Percentiles rank a stretch among this genome's conserved stretches.
Conservation (phyloP, 1,284 basidiomycete species). For the Boletus semigastroideus region DNA sequence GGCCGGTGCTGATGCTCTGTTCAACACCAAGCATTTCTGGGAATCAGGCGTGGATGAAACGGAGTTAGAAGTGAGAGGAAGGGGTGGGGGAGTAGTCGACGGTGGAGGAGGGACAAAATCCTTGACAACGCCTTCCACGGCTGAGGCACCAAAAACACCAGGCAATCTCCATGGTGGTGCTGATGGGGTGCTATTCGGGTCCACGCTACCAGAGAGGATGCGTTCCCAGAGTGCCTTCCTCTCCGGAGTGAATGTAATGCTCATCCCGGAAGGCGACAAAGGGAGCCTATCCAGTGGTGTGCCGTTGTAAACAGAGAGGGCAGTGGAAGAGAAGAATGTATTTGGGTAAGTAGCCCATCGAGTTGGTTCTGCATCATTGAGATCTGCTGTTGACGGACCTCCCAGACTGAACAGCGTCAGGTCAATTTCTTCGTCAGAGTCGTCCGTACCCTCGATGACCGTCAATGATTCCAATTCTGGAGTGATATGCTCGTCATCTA, state of each 20-base stretch:
- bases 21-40: constrained; percentile 1
- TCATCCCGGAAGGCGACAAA: constrained; percentile 26
- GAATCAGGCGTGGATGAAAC: constrained; percentile 9
- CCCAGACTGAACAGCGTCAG: constrained; percentile 10
- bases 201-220: constrained; percentile 28
- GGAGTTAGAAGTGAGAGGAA: constrained; percentile 16
- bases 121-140: background rate
- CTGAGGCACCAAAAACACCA: constrained; percentile 8
- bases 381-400: background rate
- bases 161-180: constrained; percentile 29
- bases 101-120: constrained; percentile 25
- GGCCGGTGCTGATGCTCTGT: background rate
- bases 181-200: background rate
- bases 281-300: constrained; percentile 32
- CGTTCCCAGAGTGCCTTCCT: constrained; percentile 41
- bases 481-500: constrained; percentile 26
- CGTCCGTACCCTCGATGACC: constrained; percentile 41
- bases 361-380: constrained; percentile 13
- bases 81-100: constrained; percentile 27
- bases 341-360: constrained; percentile 66
- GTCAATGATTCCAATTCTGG: constrained; percentile 28
- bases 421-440: constrained; percentile 36
- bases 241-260: constrained; percentile 39
- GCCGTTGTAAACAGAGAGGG: constrained; percentile 53
- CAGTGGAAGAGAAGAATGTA: constrained; percentile 55